phyloP scores from a whole-genome alignment of 148 eudicot species.

The Rhododendron williamsianum region DNA sequence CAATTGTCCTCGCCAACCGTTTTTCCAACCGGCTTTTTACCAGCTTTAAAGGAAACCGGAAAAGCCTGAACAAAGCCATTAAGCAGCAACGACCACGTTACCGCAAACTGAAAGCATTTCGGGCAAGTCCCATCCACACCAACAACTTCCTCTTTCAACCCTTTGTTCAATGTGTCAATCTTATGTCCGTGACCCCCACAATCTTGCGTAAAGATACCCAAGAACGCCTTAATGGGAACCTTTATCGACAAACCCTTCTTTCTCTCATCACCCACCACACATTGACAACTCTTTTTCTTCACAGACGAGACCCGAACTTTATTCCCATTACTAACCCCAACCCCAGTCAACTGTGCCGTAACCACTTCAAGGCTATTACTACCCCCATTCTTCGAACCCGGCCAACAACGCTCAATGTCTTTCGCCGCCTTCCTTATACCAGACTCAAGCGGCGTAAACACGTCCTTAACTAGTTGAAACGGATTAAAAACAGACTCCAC shows the following conservation, averaged over 20 bases:
- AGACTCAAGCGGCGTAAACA: constrained; percentile 64
- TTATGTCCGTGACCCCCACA: constrained; percentile 30
- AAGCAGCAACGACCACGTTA: constrained; percentile 65
- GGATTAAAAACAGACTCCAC: constrained; percentile 70
- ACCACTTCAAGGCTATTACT: constrained; percentile 22
- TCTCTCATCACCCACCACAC: constrained; percentile 44
- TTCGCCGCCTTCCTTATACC: constrained; percentile 66
- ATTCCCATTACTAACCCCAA: constrained; percentile 19
- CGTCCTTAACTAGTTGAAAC: constrained; percentile 56
- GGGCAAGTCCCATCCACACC: constrained; percentile 47
- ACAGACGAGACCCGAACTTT: constrained; percentile 17
- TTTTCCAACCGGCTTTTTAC: constrained; percentile 50
- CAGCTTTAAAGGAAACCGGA: constrained; percentile 48
- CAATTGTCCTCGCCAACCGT: constrained; percentile 28
- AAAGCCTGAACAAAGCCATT: constrained; percentile 65
- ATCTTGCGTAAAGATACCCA: constrained; percentile 40
- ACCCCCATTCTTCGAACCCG: constrained; percentile 32
- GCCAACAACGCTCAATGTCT: constrained; percentile 73
- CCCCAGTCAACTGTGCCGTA: constrained; percentile 17
- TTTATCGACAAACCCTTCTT: constrained; percentile 49
- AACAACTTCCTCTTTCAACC: constrained; percentile 33
- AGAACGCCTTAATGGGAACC: constrained; percentile 50
- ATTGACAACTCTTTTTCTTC: constrained; percentile 29
- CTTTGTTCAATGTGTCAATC: constrained; percentile 26
- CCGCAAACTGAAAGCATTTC: constrained; percentile 74